These are phyloP conservation scores for Daucus carota DNA, from an alignment of 129 eudicot species.

Conservation along the genomic window DH1_v3.0 NC_030385.2:28554501-28555000, in stretches of 20 bases:
- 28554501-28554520: too few relatives aligned
- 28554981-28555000: constrained; percentile 33
- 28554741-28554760: neutral
- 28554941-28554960: constrained; percentile 53
- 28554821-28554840: constrained; percentile 15
- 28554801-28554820: constrained; percentile 16
- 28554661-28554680: neutral
- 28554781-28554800: neutral
- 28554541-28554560: neutral
- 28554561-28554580: neutral
- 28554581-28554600: neutral
- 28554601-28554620: neutral
- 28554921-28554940: constrained; percentile 56
- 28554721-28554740: constrained; percentile 12
- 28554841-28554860: constrained; percentile 22
- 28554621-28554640: too few relatives aligned
- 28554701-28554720: constrained; percentile 1
- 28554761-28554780: constrained; percentile 4
- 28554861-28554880: constrained; percentile 20
- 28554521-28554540: too few relatives aligned
- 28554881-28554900: constrained; percentile 27
- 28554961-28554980: constrained; percentile 44
- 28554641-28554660: neutral
- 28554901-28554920: constrained; percentile 42
- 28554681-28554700: neutral